Percentiles rank a stretch among this genome's conserved stretches.
Evolutionary conservation across 2,329 filamentous ascomycete genomes (phyloP).

Genomic region (Fusarium euwallaceae): DNA sequence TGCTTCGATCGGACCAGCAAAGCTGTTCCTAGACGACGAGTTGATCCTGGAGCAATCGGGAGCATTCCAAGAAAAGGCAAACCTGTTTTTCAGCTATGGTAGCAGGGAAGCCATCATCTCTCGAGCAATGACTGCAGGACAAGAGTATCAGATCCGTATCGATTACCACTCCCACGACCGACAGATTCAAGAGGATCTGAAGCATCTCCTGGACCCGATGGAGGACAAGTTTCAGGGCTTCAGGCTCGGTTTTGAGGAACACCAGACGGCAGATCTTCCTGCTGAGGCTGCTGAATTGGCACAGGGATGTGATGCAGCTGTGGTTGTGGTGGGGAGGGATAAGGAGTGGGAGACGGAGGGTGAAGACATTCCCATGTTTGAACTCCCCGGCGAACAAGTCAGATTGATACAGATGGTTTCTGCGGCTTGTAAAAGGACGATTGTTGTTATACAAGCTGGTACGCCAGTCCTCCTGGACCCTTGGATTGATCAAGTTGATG

Average conservation of each 20-base stretch:
- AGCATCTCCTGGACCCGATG: neutral
- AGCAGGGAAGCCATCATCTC: neutral
- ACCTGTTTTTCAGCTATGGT: neutral
- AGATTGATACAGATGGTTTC: neutral
- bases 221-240: neutral
- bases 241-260: neutral
- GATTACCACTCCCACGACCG: neutral
- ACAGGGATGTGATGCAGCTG: neutral
- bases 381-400: neutral
- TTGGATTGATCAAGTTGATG: neutral
- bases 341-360: conserved; percentile 9
- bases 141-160: neutral
- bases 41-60: neutral
- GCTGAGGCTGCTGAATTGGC: neutral
- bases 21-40: neutral
- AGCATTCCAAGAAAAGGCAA: neutral
- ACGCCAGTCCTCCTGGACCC: neutral
- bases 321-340: conserved; percentile 1
- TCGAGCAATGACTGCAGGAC: neutral
- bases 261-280: neutral
- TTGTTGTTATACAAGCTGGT: neutral
- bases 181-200: neutral
- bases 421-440: neutral
- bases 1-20: neutral
- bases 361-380: conserved; percentile 3